Evolutionary conservation across 1,284 basidiomycete genomes (phyloP).

Genomic region (Ceratorhiza oryzae-sativae): DNA sequence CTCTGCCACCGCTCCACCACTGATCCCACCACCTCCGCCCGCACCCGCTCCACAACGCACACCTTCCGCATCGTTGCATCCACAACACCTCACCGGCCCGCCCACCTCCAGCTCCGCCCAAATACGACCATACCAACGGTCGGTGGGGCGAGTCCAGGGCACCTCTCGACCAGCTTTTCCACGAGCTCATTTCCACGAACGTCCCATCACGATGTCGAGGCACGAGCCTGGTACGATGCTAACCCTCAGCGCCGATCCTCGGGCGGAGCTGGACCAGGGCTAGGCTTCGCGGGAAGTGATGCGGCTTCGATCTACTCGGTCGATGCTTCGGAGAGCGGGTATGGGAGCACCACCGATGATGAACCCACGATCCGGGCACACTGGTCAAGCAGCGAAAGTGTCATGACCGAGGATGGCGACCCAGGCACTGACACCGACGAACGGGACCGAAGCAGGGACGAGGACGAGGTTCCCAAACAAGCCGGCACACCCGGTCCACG

Average conservation of each 20-base stretch:
- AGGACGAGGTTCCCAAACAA: background rate
- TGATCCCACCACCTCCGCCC: background rate
- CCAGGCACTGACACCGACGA: conserved; percentile 21
- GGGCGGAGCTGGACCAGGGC: background rate
- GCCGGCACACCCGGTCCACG: conserved; percentile 7
- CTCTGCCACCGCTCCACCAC: conserved; percentile 39
- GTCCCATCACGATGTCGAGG: conserved; percentile 31
- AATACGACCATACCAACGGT: background rate
- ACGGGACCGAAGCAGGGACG: background rate
- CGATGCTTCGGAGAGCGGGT: conserved; percentile 35
- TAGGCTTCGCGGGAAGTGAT: background rate
- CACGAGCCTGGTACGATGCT: conserved; percentile 16
- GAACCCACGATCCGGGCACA: conserved; percentile 32
- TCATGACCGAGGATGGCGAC: conserved; percentile 30
- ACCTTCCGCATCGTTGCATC: background rate
- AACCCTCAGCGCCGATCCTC: background rate
- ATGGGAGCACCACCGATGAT: conserved; percentile 30
- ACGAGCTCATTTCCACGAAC: conserved; percentile 7
- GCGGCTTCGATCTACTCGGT: conserved; percentile 34
- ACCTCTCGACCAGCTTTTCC: conserved; percentile 29
- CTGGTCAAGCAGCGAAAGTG: conserved; percentile 26
- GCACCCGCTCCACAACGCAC: conserved; percentile 6
- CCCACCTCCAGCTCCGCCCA: conserved; percentile 24
- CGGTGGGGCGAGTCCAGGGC: conserved; percentile 15
- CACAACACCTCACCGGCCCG: conserved; percentile 21